Percentiles rank a stretch among this genome's conserved stretches.
Conservation (phyloP, 2,329 filamentous ascomycete genomes). For the Alternaria brassicae region DNA sequence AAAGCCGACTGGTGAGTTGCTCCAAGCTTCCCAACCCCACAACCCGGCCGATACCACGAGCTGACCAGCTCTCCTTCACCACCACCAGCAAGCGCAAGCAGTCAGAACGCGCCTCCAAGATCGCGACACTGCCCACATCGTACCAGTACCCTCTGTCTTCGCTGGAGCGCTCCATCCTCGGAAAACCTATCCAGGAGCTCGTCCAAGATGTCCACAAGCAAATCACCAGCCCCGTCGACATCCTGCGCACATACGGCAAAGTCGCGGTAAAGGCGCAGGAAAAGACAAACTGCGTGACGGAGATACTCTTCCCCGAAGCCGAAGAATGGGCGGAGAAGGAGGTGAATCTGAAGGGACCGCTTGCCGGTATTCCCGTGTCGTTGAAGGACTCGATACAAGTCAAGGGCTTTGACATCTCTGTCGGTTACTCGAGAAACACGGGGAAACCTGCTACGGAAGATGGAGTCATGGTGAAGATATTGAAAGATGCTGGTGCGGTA, state of each 20-base stretch:
- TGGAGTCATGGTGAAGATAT: conserved; percentile 73
- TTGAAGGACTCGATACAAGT: conserved; percentile 81
- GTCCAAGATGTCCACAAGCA: conserved; percentile 80
- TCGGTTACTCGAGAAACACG: conserved; percentile 78
- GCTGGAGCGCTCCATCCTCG: conserved; percentile 71
- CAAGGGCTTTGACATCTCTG: conserved; percentile 80
- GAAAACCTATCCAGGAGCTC: conserved; percentile 77
- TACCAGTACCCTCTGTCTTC: conserved; percentile 72
- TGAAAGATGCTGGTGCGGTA: conserved; percentile 87
- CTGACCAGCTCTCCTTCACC: conserved; percentile 21
- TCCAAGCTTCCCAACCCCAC: conserved; percentile 19
- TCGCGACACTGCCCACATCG: conserved; percentile 68
- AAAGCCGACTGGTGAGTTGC: conserved; percentile 70
- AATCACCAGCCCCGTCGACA: conserved; percentile 68
- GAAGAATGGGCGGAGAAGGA: conserved; percentile 71
- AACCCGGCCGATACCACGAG: not conserved
- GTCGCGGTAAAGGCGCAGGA: conserved; percentile 82
- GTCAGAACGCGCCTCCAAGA: conserved; percentile 72
- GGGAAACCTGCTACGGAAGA: conserved; percentile 72
- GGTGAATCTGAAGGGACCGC: conserved; percentile 77
- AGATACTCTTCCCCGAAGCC: conserved; percentile 80
- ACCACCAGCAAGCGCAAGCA: conserved; percentile 81
- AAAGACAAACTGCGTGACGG: conserved; percentile 88
- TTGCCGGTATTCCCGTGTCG: conserved; percentile 86
- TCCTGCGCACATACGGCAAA: conserved; percentile 87